These are phyloP conservation scores for Pelargonium fulgidum DNA, from an alignment of 441 rosid genomes.

Conservation along the genomic window DNA sequence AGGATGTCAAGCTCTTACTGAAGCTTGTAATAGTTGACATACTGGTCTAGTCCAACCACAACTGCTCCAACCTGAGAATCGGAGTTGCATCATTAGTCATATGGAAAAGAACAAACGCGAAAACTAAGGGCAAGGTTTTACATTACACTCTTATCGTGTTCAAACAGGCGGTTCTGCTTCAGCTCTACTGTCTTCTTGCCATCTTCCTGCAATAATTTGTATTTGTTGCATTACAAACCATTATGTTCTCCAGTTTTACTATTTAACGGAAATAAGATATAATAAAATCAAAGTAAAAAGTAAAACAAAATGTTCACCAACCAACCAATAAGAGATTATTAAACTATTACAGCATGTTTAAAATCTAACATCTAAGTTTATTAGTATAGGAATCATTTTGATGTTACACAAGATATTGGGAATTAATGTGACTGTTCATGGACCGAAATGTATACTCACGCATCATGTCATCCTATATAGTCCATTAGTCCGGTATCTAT, in stretches of 20 bases:
- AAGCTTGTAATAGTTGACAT: constrained; percentile 81
- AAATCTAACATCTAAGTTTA: not conserved
- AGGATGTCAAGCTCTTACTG: constrained; percentile 46
- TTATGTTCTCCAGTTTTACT: not conserved
- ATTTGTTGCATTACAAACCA: constrained; percentile 6
- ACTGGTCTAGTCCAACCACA: constrained; percentile 77
- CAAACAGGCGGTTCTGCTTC: constrained; percentile 53
- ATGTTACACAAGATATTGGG: too few relatives aligned
- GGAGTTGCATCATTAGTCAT: constrained; percentile 20
- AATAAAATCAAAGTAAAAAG: constrained; percentile 2
- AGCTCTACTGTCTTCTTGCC: constrained; percentile 51
- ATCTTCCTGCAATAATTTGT: constrained; percentile 55
- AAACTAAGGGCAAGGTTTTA: constrained; percentile 25
- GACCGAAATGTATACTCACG: too few relatives aligned
- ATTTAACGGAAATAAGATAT: not conserved
- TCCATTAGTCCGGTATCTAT: too few relatives aligned
- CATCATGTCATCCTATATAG: too few relatives aligned
- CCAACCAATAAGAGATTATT: not conserved
- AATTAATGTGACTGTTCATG: too few relatives aligned
- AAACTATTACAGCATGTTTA: not conserved
- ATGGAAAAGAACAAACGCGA: constrained; percentile 14
- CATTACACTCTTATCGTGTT: constrained; percentile 74
- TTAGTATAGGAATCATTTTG: too few relatives aligned
- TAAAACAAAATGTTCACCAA: not conserved
- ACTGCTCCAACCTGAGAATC: constrained; percentile 81